Conservation (phyloP, 2,329 filamentous ascomycete genomes). For the Apiospora phragmitis region DNA sequence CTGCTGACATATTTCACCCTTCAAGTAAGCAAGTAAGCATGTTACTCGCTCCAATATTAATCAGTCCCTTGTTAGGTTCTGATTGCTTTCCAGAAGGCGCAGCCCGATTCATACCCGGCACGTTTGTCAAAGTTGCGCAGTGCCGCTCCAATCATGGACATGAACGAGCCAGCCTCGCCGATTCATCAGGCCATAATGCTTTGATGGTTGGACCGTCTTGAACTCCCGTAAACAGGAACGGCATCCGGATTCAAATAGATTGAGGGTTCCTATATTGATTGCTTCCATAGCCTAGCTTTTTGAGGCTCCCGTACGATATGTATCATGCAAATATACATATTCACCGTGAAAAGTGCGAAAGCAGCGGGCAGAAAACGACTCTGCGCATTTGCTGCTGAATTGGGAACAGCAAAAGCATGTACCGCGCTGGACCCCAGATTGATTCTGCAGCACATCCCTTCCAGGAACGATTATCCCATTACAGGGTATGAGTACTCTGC, state of each 20-base stretch:
- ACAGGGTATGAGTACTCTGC: background rate
- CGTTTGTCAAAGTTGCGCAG: background rate
- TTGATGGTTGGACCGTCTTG: background rate
- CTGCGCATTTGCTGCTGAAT: background rate
- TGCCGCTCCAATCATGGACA: background rate
- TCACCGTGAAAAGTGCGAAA: too few species aligned
- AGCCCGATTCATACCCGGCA: background rate
- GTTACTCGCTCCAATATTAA: too few species aligned
- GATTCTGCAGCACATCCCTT: background rate
- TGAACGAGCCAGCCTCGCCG: background rate
- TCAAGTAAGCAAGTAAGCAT: too few species aligned
- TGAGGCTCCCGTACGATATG: too few species aligned
- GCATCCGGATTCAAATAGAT: too few species aligned
- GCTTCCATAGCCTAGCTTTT: too few species aligned
- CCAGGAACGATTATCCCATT: background rate
- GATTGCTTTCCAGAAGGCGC: background rate
- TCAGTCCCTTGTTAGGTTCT: background rate
- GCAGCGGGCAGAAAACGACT: too few species aligned
- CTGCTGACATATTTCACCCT: background rate
- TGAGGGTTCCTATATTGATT: too few species aligned
- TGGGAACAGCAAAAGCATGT: background rate
- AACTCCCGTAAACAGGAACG: background rate
- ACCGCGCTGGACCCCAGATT: background rate
- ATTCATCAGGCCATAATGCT: too few species aligned
- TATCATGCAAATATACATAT: too few species aligned